Evolutionary conservation across 1,139 yeast species (phyloP).

Genomic region (Zygosaccharomyces sapae): DNA sequence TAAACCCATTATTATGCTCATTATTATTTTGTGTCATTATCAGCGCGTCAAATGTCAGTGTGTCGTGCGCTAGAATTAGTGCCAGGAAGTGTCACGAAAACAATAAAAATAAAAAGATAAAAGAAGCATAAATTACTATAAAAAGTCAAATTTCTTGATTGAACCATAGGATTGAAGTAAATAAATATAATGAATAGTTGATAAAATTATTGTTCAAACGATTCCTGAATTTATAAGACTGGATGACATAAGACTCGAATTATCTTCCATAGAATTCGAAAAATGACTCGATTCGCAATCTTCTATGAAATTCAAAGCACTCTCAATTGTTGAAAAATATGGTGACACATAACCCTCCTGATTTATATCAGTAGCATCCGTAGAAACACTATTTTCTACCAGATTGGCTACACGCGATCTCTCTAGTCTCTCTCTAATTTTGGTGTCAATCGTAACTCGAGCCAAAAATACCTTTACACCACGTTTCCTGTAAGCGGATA

Average conservation of each 20-base stretch:
- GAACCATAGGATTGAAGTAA: neutral
- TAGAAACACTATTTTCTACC: conserved; percentile 17
- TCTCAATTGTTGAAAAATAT: conserved; percentile 21
- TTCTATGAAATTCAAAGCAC: conserved; percentile 19
- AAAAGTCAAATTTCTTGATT: neutral
- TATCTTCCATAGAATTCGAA: conserved; percentile 8
- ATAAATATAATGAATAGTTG: neutral
- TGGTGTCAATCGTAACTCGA: conserved; percentile 49
- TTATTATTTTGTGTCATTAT: neutral
- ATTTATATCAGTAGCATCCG: neutral
- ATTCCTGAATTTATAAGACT: conserved; percentile 10
- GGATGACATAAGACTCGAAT: conserved; percentile 10
- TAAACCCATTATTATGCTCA: too few species aligned
- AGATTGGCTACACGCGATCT: conserved; percentile 33
- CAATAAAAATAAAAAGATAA: neutral
- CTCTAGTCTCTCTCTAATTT: conserved; percentile 37
- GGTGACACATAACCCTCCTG: conserved; percentile 8
- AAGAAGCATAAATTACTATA: neutral
- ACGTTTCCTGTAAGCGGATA: conserved; percentile 52
- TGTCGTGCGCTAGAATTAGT: neutral
- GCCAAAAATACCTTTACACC: conserved; percentile 61
- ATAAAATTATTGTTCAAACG: conserved; percentile 3
- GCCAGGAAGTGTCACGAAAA: neutral
- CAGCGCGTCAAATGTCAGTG: neutral
- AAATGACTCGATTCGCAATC: conserved; percentile 7